A percentile compares a stretch with the other conserved stretches of the same genome.
phyloP scores from a whole-genome alignment of 2,329 filamentous ascomycete species.

The Raffaelea ambrosiae region DNA sequence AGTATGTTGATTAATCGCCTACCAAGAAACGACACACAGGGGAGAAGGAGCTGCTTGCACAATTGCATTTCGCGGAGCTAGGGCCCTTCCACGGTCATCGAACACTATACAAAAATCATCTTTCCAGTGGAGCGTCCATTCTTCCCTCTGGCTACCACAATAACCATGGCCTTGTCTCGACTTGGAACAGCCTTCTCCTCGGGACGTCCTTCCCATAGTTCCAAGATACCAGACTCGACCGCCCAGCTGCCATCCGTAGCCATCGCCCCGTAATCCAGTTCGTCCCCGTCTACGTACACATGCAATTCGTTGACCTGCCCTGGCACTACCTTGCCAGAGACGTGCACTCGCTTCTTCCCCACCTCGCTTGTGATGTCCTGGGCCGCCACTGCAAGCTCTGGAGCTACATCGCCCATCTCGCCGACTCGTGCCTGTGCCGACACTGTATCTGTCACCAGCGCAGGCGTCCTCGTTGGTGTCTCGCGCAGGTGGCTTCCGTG shows the following conservation, averaged over 20 bases:
- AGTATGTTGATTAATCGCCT: too few relatives aligned
- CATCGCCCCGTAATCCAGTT: not conserved
- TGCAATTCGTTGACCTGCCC: not conserved
- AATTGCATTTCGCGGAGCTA: too few relatives aligned
- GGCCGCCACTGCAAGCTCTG: not conserved
- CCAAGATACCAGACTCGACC: not conserved
- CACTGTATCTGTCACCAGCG: constrained; percentile 18
- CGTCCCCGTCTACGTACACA: not conserved
- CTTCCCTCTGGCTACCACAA: not conserved
- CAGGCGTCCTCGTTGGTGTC: not conserved
- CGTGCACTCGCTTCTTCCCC: not conserved
- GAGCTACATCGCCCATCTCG: not conserved
- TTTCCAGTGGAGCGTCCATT: not conserved
- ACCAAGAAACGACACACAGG: too few relatives aligned
- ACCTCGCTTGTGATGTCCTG: not conserved
- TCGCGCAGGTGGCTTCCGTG: not conserved
- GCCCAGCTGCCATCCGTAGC: not conserved
- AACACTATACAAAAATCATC: not conserved
- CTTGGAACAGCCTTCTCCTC: not conserved
- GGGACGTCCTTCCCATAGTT: not conserved
- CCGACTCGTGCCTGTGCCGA: constrained; percentile 4
- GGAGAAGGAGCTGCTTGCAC: too few relatives aligned
- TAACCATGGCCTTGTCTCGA: not conserved
- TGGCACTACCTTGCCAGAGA: not conserved
- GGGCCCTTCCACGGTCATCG: too few relatives aligned